A percentile compares a stretch with the other conserved stretches of the same genome.
Evolutionary conservation across 176 grass and related monocot species (phyloP).

Genomic region (Triticum turgidum): DNA sequence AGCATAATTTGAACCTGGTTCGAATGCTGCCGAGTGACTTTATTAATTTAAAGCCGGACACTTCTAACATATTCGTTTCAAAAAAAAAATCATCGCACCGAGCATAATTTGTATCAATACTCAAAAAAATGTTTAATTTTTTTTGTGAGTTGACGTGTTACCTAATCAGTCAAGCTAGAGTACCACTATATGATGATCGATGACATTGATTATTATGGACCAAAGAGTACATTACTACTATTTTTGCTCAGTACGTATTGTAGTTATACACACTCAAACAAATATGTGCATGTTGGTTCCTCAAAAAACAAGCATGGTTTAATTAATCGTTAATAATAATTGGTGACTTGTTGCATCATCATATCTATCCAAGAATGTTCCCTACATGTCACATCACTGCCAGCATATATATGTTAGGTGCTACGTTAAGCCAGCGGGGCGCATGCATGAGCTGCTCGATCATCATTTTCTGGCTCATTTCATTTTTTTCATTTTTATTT

Average conservation of each 20-base stretch:
- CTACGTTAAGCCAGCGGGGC: slow-evolving; percentile 16
- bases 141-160: background rate
- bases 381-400: slow-evolving; percentile 20
- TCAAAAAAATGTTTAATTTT: too few species aligned
- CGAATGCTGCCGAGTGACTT: too few species aligned
- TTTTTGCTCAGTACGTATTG: background rate
- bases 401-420: slow-evolving; percentile 5
- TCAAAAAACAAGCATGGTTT: slow-evolving; percentile 41
- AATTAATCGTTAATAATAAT: slow-evolving; percentile 19
- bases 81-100: background rate
- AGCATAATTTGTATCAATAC: too few species aligned
- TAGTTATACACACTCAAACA: background rate
- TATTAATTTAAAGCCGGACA: too few species aligned
- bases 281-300: slow-evolving; percentile 12
- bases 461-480: background rate
- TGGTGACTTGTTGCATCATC: slow-evolving; percentile 41
- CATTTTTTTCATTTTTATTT: too few species aligned
- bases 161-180: slow-evolving; percentile 24
- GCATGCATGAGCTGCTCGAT: background rate
- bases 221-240: background rate
- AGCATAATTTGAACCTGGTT: too few species aligned
- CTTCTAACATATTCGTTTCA: too few species aligned
- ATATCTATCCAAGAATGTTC: slow-evolving; percentile 52
- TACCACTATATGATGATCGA: background rate
- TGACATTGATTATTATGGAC: background rate